phyloP scores from a whole-genome alignment of 345 rosid genomes.

The Citrus australasica region DNA sequence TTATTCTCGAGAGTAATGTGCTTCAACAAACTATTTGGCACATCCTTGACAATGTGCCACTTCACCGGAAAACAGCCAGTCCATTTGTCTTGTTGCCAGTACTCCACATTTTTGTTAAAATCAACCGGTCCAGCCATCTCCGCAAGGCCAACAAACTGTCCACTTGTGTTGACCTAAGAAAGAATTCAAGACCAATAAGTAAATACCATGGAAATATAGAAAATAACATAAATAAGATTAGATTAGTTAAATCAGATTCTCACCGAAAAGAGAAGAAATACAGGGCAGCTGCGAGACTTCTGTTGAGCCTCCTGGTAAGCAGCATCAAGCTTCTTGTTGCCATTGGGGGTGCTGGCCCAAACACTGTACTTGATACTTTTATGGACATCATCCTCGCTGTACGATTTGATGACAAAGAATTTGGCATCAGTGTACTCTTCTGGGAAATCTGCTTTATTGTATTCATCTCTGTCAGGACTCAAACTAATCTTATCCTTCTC shows the following conservation, averaged over 20 bases:
- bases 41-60: conserved; percentile 94
- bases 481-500: conserved; percentile 33
- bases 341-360: conserved; percentile 97
- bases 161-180: conserved; percentile 85
- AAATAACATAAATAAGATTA: not conserved
- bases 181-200: not conserved
- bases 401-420: conserved; percentile 85
- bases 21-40: conserved; percentile 85
- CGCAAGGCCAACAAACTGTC: conserved; percentile 93
- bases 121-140: conserved; percentile 92
- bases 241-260: conserved; percentile 13
- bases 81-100: conserved; percentile 99
- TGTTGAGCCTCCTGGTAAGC: conserved; percentile 80
- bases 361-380: conserved; percentile 88
- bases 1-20: conserved; percentile 92
- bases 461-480: conserved; percentile 56
- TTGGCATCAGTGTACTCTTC: conserved; percentile 66
- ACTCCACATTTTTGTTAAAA: conserved; percentile 70
- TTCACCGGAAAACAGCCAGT: conserved; percentile 88
- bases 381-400: conserved; percentile 98
- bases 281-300: conserved; percentile 67
- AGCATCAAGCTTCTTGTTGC: conserved; percentile 92
- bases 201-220: not conserved
- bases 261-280: conserved; percentile 89
- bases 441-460: conserved; percentile 67